Conservation (phyloP, 306 rosid species). For the Cicer chorassanicum region DNA sequence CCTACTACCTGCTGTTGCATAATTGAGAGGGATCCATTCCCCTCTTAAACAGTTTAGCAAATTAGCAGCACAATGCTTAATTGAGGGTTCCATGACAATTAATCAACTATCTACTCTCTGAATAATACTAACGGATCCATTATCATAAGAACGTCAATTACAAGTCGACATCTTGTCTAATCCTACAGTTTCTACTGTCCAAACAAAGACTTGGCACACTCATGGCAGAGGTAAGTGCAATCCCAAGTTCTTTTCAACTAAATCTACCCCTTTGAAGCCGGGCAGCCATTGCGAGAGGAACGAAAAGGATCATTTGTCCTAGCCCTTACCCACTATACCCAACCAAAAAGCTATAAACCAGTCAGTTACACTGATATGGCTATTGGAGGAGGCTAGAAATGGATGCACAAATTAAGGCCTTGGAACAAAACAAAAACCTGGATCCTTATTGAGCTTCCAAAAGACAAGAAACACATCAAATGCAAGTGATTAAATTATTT, state of each 20-base stretch:
- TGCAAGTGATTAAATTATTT: background rate
- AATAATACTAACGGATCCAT: background rate
- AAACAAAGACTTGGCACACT: background rate
- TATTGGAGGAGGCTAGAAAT: background rate
- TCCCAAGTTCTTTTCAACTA: background rate
- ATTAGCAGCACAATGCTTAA: background rate
- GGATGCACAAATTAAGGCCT: background rate
- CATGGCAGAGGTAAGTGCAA: background rate
- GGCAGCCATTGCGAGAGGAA: background rate
- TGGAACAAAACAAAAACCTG: background rate
- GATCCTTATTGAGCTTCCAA: slow-evolving; percentile 1
- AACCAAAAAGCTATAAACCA: background rate
- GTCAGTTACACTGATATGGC: background rate
- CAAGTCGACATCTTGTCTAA: background rate
- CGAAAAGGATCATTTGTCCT: background rate
- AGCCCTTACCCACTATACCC: background rate
- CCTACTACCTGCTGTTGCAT: background rate
- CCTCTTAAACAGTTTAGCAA: background rate
- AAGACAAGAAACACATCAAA: background rate
- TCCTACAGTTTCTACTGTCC: background rate
- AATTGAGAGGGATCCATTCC: too few species aligned
- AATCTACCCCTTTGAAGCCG: background rate
- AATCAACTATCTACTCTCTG: background rate
- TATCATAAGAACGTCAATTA: background rate
- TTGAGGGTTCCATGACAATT: background rate